These are phyloP conservation scores for Dictyostelium firmibasis DNA, from an alignment of 78 protist species.

Conservation along the genomic window DNA sequence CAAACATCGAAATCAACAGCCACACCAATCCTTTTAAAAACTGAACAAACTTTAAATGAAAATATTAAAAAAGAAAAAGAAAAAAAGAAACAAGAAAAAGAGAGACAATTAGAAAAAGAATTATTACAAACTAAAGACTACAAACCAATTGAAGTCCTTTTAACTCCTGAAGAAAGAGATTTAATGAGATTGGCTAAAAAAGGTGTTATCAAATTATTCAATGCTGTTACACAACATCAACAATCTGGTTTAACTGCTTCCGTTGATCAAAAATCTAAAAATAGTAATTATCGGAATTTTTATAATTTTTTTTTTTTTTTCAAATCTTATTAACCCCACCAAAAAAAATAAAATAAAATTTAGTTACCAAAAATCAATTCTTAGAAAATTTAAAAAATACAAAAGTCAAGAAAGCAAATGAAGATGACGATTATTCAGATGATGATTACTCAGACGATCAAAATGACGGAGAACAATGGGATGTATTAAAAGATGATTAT, in stretches of 20 bases:
- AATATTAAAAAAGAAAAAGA: not conserved
- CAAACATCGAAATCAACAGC: not conserved
- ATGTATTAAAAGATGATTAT: constrained; percentile 52
- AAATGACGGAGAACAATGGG: not conserved
- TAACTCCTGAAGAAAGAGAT: constrained; percentile 49
- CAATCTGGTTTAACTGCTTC: not conserved
- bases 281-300: not conserved
- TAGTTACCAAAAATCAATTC: constrained; percentile 67
- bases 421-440: not conserved
- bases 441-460: constrained; percentile 1
- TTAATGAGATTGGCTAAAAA: constrained; percentile 30
- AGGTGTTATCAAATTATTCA: constrained; percentile 71
- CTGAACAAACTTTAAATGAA: constrained; percentile 17
- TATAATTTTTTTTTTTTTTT: not conserved
- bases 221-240: constrained; percentile 74
- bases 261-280: constrained; percentile 19
- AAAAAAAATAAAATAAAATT: not conserved
- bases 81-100: not conserved
- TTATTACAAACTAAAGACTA: constrained; percentile 12
- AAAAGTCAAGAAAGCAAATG: not conserved
- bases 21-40: constrained; percentile 48
- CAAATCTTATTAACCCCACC: not conserved
- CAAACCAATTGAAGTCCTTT: constrained; percentile 23
- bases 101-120: constrained; percentile 18
- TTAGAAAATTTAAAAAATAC: constrained; percentile 34